Percentiles rank a stretch among this genome's conserved stretches.
These are phyloP conservation scores for Trichoderma atrobrunneum DNA, from an alignment of 2,329 filamentous ascomycete species.

Conservation along the genomic window DNA sequence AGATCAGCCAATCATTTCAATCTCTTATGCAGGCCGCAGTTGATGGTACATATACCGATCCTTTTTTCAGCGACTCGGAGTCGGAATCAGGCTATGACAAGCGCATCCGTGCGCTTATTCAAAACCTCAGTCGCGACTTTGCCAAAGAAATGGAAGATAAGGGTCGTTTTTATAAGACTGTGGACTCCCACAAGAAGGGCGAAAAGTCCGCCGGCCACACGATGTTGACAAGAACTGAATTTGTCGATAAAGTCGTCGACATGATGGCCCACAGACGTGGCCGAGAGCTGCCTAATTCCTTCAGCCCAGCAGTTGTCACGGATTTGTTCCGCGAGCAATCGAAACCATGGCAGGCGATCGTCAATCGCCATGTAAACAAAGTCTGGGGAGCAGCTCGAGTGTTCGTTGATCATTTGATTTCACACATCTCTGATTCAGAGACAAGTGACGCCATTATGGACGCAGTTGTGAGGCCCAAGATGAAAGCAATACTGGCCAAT, in stretches of 20 bases:
- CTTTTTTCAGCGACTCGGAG: slow-evolving; percentile 47
- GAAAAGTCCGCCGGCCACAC: neutral
- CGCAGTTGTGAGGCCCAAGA: slow-evolving; percentile 21
- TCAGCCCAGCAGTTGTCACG: slow-evolving; percentile 56
- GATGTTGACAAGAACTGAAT: slow-evolving; percentile 20
- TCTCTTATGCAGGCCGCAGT: slow-evolving; percentile 44
- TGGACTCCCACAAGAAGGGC: neutral
- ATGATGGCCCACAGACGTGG: slow-evolving; percentile 28
- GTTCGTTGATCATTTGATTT: slow-evolving; percentile 13
- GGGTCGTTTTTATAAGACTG: slow-evolving; percentile 36
- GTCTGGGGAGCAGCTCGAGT: slow-evolving; percentile 21
- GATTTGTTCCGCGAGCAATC: slow-evolving; percentile 61
- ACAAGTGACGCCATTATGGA: slow-evolving; percentile 21
- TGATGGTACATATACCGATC: slow-evolving; percentile 50
- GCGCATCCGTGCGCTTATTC: slow-evolving; percentile 53
- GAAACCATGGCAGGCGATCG: slow-evolving; percentile 50
- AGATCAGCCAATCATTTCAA: slow-evolving; percentile 45
- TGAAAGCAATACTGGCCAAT: slow-evolving; percentile 23
- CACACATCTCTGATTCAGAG: slow-evolving; percentile 22
- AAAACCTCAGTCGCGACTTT: slow-evolving; percentile 49
- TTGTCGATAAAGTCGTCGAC: slow-evolving; percentile 24
- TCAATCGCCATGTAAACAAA: slow-evolving; percentile 25
- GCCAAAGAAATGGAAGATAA: slow-evolving; percentile 38
- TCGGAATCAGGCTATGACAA: slow-evolving; percentile 35
- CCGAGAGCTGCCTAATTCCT: slow-evolving; percentile 58